A percentile compares a stretch with the other conserved stretches of the same genome.
phyloP scores from a whole-genome alignment of 2,329 filamentous ascomycete species.

The Fusarium annulatum region DNA sequence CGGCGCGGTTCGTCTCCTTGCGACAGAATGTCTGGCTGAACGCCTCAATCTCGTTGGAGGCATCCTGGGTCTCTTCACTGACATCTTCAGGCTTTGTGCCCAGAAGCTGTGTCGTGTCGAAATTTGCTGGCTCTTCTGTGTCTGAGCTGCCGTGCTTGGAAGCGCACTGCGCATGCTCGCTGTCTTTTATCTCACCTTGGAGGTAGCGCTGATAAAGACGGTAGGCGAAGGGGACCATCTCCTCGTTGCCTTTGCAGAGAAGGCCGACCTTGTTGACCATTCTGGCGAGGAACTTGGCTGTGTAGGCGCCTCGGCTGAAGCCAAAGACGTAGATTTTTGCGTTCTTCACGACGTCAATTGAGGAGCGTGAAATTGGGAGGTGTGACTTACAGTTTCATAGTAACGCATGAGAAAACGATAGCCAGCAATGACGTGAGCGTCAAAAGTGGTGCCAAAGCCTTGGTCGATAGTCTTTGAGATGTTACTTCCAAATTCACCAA shows the following conservation, averaged over 20 bases:
- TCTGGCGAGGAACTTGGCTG: slow-evolving; percentile 63
- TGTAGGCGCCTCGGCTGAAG: slow-evolving; percentile 64
- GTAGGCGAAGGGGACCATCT: slow-evolving; percentile 64
- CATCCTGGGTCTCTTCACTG: slow-evolving; percentile 40
- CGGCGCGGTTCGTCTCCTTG: slow-evolving; percentile 40
- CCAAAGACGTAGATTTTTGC: slow-evolving; percentile 67
- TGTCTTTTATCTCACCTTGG: slow-evolving; percentile 52
- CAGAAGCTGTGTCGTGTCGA: slow-evolving; percentile 26
- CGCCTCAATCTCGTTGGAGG: slow-evolving; percentile 53
- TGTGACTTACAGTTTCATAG: slow-evolving; percentile 54
- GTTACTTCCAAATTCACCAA: slow-evolving; percentile 50
- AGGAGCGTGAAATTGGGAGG: rapidly evolving
- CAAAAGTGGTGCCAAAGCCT: slow-evolving; percentile 59
- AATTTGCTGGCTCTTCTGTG: not conserved
- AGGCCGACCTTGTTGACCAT: slow-evolving; percentile 63
- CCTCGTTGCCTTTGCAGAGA: slow-evolving; percentile 63
- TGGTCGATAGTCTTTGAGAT: slow-evolving; percentile 56
- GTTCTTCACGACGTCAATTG: slow-evolving; percentile 43
- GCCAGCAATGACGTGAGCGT: slow-evolving; percentile 62
- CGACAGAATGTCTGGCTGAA: slow-evolving; percentile 63
- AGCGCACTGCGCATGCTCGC: slow-evolving; percentile 34
- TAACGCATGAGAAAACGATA: slow-evolving; percentile 67
- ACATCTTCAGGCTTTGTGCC: slow-evolving; percentile 35
- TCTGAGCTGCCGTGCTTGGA: slow-evolving; percentile 1
- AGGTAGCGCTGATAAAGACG: slow-evolving; percentile 56